Evolutionary conservation across 257 asterid genomes (phyloP).

Genomic region (Solanum appendiculatum): DNA sequence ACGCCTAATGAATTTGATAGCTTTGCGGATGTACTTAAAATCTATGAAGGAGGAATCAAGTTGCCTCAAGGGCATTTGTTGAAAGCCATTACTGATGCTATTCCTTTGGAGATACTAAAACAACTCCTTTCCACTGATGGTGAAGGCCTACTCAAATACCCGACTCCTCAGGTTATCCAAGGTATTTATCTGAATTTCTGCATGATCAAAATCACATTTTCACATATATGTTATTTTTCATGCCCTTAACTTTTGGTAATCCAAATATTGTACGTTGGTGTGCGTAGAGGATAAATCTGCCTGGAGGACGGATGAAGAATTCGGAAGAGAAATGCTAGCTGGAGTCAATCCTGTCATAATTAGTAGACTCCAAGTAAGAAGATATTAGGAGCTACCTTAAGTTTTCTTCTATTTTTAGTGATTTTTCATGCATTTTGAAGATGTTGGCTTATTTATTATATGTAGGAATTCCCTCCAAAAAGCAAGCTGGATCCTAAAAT

Average conservation of each 20-base stretch:
- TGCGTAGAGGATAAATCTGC: slow-evolving; percentile 13
- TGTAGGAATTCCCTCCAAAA: slow-evolving; percentile 13
- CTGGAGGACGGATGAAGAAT: slow-evolving; percentile 25
- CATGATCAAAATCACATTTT: background rate
- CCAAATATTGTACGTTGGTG: background rate
- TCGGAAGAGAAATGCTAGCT: slow-evolving; percentile 18
- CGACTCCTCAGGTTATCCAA: slow-evolving; percentile 13
- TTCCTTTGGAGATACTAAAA: slow-evolving; percentile 4
- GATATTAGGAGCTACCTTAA: background rate
- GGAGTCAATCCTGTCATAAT: slow-evolving; percentile 19
- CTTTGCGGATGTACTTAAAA: slow-evolving; percentile 6
- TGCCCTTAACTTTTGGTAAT: background rate
- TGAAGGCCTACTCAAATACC: slow-evolving; percentile 5
- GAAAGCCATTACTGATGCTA: background rate
- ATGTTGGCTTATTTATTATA: background rate
- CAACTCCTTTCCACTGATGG: slow-evolving; percentile 12
- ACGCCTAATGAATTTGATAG: slow-evolving; percentile 19
- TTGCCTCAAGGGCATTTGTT: slow-evolving; percentile 4
- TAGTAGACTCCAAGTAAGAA: slow-evolving; percentile 13
- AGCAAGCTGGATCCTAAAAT: slow-evolving; percentile 10
- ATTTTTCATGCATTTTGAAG: background rate
- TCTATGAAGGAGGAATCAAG: slow-evolving; percentile 19
- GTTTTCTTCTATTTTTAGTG: background rate
- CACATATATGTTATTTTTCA: background rate
- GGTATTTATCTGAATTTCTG: background rate